These are phyloP conservation scores for Diaporthe longicolla DNA, from an alignment of 2,329 filamentous ascomycete genomes.

Conservation along the genomic window DNA sequence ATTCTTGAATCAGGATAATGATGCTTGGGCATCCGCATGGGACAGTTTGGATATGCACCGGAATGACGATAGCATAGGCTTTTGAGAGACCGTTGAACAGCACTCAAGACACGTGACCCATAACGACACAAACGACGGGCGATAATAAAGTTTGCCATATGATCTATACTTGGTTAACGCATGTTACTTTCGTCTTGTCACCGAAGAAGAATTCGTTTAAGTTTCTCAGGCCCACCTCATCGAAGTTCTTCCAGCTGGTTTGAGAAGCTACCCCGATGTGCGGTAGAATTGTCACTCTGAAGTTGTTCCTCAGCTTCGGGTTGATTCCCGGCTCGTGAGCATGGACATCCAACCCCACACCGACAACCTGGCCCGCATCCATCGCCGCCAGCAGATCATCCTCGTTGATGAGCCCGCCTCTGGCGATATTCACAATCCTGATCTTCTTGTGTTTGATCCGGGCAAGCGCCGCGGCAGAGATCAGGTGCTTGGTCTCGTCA, in stretches of 20 bases:
- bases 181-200: constrained; percentile 27
- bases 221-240: constrained; percentile 46
- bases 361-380: constrained; percentile 50
- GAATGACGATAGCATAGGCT: neutral
- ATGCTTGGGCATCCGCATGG: constrained; percentile 22
- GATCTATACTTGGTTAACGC: constrained; percentile 24
- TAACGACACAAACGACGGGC: neutral
- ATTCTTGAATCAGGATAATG: neutral
- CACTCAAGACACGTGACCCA: neutral
- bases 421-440: constrained; percentile 53
- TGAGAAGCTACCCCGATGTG: constrained; percentile 50
- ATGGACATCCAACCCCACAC: constrained; percentile 54
- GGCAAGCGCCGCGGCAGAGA: constrained; percentile 44
- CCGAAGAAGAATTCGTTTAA: constrained; percentile 47
- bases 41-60: constrained; percentile 1
- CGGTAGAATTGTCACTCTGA: constrained; percentile 50
- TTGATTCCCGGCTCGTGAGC: constrained; percentile 53
- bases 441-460: constrained; percentile 47
- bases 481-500: constrained; percentile 47
- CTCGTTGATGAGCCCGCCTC: constrained; percentile 53
- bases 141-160: neutral
- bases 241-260: constrained; percentile 50
- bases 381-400: constrained; percentile 52
- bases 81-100: neutral
- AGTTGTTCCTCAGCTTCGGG: constrained; percentile 49